Conservation (phyloP, 2,329 filamentous ascomycete genomes). For the Sporothrix sp. region DNA sequence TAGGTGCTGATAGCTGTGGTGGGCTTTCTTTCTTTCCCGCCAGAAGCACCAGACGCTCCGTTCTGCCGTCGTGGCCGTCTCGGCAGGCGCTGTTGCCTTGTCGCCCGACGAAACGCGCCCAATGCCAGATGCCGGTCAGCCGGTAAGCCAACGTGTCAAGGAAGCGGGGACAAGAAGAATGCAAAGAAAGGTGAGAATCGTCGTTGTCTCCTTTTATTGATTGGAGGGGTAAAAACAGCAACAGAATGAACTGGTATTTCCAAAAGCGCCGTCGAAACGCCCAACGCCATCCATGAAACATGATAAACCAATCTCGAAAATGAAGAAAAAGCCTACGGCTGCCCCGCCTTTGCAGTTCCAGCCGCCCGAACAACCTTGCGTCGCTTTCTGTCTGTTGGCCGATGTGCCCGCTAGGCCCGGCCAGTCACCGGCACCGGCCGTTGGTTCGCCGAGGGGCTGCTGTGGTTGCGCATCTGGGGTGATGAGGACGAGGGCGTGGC, state of each 20-base stretch:
- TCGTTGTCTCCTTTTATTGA: too few relatives aligned
- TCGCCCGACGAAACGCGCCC: slow-evolving; percentile 4
- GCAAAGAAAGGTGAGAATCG: too few relatives aligned
- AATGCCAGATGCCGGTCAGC: neutral
- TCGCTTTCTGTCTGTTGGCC: neutral
- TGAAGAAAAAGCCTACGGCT: neutral
- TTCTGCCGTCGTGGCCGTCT: too few relatives aligned
- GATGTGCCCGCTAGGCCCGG: neutral
- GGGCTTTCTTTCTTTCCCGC: too few relatives aligned
- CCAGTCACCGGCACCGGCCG: slow-evolving; percentile 7
- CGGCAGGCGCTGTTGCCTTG: too few relatives aligned
- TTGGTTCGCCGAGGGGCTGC: slow-evolving; percentile 5
- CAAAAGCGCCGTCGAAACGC: neutral
- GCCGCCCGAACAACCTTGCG: too few relatives aligned
- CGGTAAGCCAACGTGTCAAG: neutral
- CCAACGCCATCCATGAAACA: neutral
- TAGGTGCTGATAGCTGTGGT: slow-evolving; percentile 3
- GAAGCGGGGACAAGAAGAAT: neutral
- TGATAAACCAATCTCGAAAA: neutral
- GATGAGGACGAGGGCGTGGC: slow-evolving; percentile 8
- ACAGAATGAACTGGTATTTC: neutral
- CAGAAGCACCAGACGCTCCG: too few relatives aligned
- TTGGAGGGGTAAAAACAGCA: neutral
- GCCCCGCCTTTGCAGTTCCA: too few relatives aligned
- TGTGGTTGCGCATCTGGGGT: slow-evolving; percentile 4